These are phyloP conservation scores for Bipolaris bicolor DNA, from an alignment of 2,329 filamentous ascomycete species.

Conservation along the genomic window DNA sequence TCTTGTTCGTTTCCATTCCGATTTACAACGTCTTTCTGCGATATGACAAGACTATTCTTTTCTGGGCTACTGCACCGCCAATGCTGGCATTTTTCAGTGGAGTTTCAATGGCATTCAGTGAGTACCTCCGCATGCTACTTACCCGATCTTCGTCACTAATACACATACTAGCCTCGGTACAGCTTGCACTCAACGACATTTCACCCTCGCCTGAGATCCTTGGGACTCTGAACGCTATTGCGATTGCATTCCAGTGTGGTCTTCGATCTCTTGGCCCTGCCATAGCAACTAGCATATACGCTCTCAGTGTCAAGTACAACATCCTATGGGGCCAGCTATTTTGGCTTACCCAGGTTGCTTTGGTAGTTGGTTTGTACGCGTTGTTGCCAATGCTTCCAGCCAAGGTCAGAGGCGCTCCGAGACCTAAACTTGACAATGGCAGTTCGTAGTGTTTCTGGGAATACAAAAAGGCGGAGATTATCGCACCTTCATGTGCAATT, in stretches of 20 bases:
- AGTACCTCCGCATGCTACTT: constrained; percentile 17
- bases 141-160: constrained; percentile 6
- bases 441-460: not conserved
- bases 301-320: constrained; percentile 67
- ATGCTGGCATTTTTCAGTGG: constrained; percentile 5
- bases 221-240: constrained; percentile 73
- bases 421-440: not conserved
- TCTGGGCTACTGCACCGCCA: constrained; percentile 61
- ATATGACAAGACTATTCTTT: constrained; percentile 52
- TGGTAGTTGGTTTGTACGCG: constrained; percentile 26
- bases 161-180: constrained; percentile 59
- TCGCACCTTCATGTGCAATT: not conserved
- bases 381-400: constrained; percentile 32
- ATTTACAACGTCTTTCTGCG: constrained; percentile 64
- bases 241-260: constrained; percentile 66
- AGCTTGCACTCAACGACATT: constrained; percentile 77
- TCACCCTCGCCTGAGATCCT: constrained; percentile 68
- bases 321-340: constrained; percentile 69
- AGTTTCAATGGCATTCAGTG: constrained; percentile 53
- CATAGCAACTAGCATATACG: constrained; percentile 70
- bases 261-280: constrained; percentile 71
- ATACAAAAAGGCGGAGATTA: not conserved
- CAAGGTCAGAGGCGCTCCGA: constrained; percentile 28
- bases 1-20: constrained; percentile 65
- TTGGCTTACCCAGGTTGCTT: constrained; percentile 62